These are phyloP conservation scores for Xerocomellus intermedius DNA, from an alignment of 768 basidiomycete species.

Conservation along the genomic window DNA sequence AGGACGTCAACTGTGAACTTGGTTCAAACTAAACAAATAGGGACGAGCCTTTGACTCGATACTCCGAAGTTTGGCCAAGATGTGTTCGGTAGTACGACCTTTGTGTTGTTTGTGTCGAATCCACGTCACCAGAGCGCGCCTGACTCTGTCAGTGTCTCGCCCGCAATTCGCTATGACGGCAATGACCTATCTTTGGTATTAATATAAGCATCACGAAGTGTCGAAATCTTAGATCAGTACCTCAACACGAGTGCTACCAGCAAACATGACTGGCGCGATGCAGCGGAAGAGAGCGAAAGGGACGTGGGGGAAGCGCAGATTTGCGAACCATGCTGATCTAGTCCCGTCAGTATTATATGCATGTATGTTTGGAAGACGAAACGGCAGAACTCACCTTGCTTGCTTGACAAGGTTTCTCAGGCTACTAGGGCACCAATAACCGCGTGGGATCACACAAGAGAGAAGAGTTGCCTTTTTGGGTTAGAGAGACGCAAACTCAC, in stretches of 20 bases:
- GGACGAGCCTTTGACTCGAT: constrained; percentile 30
- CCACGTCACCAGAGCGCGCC: constrained; percentile 29
- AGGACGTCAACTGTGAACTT: neutral
- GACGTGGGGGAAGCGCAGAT: constrained; percentile 1
- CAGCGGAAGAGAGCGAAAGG: neutral
- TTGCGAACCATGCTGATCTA: neutral
- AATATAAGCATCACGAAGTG: neutral
- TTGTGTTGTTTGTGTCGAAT: constrained; percentile 31
- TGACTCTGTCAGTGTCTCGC: constrained; percentile 26
- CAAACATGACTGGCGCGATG: constrained; percentile 20
- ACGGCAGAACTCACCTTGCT: no score
- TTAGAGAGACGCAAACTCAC: no score
- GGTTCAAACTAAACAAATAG: neutral
- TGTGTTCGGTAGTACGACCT: constrained; percentile 30
- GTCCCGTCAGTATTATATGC: constrained; percentile 12
- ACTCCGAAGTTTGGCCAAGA: constrained; percentile 26
- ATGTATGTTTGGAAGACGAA: neutral
- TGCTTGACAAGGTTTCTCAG: no score
- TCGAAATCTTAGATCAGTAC: constrained; percentile 1
- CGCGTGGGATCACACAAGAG: no score
- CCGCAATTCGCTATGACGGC: constrained; percentile 35
- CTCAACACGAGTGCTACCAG: constrained; percentile 30
- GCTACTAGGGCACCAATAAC: no score
- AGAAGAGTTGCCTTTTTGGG: no score
- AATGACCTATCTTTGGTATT: constrained; percentile 25